phyloP scores from a whole-genome alignment of 2,329 filamentous ascomycete species.

The Monilinia vaccinii-corymbosi region DNA sequence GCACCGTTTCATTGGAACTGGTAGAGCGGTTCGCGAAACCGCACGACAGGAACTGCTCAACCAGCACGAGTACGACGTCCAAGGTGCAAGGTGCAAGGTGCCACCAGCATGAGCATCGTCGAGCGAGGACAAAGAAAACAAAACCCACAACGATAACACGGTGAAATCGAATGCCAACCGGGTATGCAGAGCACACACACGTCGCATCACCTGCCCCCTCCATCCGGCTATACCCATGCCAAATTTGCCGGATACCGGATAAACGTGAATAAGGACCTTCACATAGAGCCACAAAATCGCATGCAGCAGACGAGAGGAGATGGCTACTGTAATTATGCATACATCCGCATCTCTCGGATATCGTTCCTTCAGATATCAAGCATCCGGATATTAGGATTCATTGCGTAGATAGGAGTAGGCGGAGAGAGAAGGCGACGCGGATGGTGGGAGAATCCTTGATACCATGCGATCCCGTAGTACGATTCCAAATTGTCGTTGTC shows the following conservation, averaged over 20 bases:
- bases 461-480: background rate
- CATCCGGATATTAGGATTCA: background rate
- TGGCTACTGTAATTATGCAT: background rate
- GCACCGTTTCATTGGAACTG: too few species aligned
- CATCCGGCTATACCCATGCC: background rate
- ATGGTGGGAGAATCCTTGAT: background rate
- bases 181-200: background rate
- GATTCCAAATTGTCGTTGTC: background rate
- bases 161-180: background rate
- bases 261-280: background rate
- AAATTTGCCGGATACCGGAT: background rate
- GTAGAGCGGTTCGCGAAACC: too few species aligned
- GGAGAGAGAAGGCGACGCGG: too few species aligned
- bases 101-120: too few species aligned
- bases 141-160: background rate
- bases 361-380: background rate
- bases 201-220: background rate
- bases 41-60: too few species aligned
- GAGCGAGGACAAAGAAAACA: too few species aligned
- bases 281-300: background rate
- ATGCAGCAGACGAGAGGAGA: background rate
- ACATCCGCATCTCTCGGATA: background rate
- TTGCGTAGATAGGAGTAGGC: background rate
- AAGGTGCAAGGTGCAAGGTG: too few species aligned
- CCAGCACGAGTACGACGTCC: too few species aligned